Evolutionary conservation across 23 red algal species (phyloP), one percentile per base, ranked within the genome.

Genomic region (Gracilaria gracilis): DNA sequence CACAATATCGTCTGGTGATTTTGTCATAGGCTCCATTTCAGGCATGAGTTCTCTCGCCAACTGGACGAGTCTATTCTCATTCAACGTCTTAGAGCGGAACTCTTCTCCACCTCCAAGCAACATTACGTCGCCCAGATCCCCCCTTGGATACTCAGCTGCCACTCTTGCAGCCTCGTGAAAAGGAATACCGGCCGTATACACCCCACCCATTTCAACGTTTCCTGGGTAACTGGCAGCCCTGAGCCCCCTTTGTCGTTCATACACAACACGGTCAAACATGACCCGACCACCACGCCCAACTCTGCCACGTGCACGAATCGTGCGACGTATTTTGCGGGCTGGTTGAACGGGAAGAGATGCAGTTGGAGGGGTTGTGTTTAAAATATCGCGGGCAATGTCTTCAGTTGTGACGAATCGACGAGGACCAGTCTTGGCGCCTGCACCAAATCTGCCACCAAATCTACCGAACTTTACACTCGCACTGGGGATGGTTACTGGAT

Each of bases 221-320:
- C 85, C 93, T 4, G 87, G 87, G 57, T 94, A 95, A 69, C 80
- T 88, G 35, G 86, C 93, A 61, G 87, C 86, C 47, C 75, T 85
- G 27, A 89, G 85, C 34, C 87, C 87, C 19, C 80, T 61, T 69
- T 95, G 66, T 27, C 64, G 24, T 47, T 91, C 75, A 66, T 80
- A 92, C 3, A 92, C 57, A 28, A 98, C 92, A 77, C 96, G 93
- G 90, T 98, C 96, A 36, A 98, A 75, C 59, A 95, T 59, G 29
- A 98, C 76, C 31, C 88, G 64, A 21, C 91, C 91, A 28, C 92
- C 96, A 40, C 96, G 57, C 8, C 96, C 96, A 0, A 95, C 79
- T 44, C 96, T 66, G 42, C 67, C 96, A 28, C 96, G 74, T 36
- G 84, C 82, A 9, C 79, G 61, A 25, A 82, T 82, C 1, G 77